These are phyloP conservation scores for Candida germanica DNA, from an alignment of 805 yeast genomes.

Conservation along the genomic window DNA sequence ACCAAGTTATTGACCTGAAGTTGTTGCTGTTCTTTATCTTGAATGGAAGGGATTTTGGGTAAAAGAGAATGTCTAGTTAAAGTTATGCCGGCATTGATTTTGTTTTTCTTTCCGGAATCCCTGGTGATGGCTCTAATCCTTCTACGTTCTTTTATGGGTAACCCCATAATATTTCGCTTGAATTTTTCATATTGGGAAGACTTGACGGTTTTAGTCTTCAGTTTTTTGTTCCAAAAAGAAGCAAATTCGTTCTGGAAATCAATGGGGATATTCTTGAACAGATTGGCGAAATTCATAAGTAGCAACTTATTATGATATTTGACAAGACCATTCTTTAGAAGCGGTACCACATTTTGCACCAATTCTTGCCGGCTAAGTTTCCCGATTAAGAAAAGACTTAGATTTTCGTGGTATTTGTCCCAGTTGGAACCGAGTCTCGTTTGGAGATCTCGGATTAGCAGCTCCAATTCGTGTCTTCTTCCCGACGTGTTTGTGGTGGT, in stretches of 20 bases:
- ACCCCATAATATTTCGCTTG: constrained; percentile 80
- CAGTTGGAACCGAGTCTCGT: constrained; percentile 71
- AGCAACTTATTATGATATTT: constrained; percentile 80
- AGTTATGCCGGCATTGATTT: constrained; percentile 65
- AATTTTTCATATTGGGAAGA: constrained; percentile 76
- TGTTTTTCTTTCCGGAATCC: constrained; percentile 77
- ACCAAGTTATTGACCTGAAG: constrained; percentile 51
- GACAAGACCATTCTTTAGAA: constrained; percentile 46
- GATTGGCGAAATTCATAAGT: constrained; percentile 78
- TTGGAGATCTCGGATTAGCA: constrained; percentile 70
- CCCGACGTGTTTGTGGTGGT: too few relatives aligned
- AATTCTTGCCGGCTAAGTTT: constrained; percentile 76
- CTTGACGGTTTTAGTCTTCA: constrained; percentile 45
- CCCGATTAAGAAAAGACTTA: constrained; percentile 75
- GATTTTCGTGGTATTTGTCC: constrained; percentile 80
- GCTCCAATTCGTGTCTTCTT: constrained; percentile 35
- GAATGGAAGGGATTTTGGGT: constrained; percentile 82
- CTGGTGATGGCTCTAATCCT: constrained; percentile 79
- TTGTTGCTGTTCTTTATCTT: constrained; percentile 45
- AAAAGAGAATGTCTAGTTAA: constrained; percentile 68
- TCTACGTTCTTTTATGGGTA: constrained; percentile 80
- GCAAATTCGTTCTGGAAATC: constrained; percentile 47
- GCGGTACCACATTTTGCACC: constrained; percentile 52
- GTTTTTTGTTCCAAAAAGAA: constrained; percentile 48
- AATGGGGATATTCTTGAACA: constrained; percentile 70